Conservation (phyloP, 306 rosid genomes). For the Prunus persica region DNA sequence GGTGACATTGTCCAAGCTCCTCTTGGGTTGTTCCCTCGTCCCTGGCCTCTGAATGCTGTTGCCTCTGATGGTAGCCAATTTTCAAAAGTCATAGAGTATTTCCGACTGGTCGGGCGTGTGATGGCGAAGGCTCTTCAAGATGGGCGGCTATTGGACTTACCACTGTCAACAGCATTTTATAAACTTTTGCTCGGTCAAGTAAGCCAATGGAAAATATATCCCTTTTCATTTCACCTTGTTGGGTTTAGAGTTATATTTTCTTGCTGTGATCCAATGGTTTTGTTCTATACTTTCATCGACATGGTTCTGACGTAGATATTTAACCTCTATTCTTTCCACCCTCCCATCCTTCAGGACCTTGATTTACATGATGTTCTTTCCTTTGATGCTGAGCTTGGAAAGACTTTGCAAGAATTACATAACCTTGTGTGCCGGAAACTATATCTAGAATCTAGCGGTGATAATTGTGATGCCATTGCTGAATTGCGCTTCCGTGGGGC, state of each 20-base stretch:
- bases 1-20: conserved; percentile 72
- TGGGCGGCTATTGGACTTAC: conserved; percentile 91
- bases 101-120: conserved; percentile 88
- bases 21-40: conserved; percentile 90
- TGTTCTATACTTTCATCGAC: neutral
- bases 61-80: conserved; percentile 72
- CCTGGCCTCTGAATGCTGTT: conserved; percentile 78
- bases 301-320: conserved; percentile 11
- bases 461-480: conserved; percentile 27
- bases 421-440: conserved; percentile 74
- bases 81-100: conserved; percentile 74
- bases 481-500: conserved; percentile 64
- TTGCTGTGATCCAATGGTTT: neutral
- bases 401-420: conserved; percentile 81
- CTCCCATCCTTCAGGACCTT: conserved; percentile 66
- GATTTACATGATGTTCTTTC: conserved; percentile 90
- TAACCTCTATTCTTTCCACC: neutral
- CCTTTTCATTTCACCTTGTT: neutral
- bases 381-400: conserved; percentile 86
- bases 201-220: conserved; percentile 28
- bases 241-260: neutral
- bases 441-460: conserved; percentile 53
- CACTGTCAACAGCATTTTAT: conserved; percentile 81
- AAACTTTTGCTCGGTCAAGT: conserved; percentile 93
- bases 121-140: conserved; percentile 98